Base-by-base conservation (phyloP, 1,139 yeast genomes). In the Taphrina betulina region DNA sequence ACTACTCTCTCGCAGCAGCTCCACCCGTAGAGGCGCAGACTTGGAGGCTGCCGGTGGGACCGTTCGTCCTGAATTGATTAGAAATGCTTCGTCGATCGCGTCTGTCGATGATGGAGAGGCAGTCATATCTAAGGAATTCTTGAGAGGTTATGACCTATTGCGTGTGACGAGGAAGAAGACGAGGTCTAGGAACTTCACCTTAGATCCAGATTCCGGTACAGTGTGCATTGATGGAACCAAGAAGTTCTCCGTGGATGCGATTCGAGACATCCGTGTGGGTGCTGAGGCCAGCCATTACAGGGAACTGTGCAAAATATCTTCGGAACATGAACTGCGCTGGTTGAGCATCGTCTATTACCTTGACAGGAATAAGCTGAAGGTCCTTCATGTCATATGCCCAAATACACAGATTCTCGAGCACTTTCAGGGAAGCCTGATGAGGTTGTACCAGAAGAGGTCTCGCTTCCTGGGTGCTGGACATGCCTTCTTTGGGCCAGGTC, bases 251-350 rank as follows among this genome's bases (percentile, higher is more conserved):
- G 57, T 88, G 14, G 95, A 86, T 66, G 80, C 81, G 57, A 84
- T 92, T 40, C 80, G 81, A 62, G 83, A 81, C 57, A 77, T 88
- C 1, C 72, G 89, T 55, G 73, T 77, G 8, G 88, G 83, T 8
- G 77, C 75, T 12, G 85, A 84, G 63, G 96, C 96, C 0, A 75
- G 78, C 24, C 85, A 85, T 61, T 90, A 88, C 66, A 73, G 95
- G 59, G 96, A 90, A 65, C 95, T 87, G 67, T 78, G 86, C 61
- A 83, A 83, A 45, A 78, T 89, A 1, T 78, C 90, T 0, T 73
- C 79, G 45, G 89, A 84, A 50, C 78, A 77, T 54, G 81, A 81
- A 48, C 72, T 75, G 12, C 72, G 79, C 17, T 92, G 98, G 98
- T 76, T 87, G 1, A 83, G 95, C 0, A 78, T 92, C 29, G 79